Evolutionary conservation across 192 early-diverging fungal species (phyloP), one percentile per base, ranked within the genome.

Genomic region (Podila verticillata): DNA sequence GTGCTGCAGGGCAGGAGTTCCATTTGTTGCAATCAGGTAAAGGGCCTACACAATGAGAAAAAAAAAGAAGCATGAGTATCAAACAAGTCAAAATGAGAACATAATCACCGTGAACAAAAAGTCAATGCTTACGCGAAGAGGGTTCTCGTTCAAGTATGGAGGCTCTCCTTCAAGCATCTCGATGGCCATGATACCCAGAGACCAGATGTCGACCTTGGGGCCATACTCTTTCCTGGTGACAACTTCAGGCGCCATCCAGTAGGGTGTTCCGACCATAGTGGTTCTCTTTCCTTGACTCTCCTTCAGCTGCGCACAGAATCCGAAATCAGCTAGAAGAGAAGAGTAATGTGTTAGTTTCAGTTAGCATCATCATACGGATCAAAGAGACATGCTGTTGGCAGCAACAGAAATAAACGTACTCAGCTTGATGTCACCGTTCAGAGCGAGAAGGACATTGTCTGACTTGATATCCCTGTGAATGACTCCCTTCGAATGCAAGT

Each of bases 161-260:
- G 97, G 97, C 75, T 99, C 96, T 17, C 96, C 96, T 83, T 99
- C 97, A 47, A 98, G 84, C 96, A 98, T 98, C 83, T 99, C 97
- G 61, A 99, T 97, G 17, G 94, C 93, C 95, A 98, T 95, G 79
- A 98, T 97, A 15, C 97, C 97, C 34, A 97, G 79, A n/a, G 95
- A 96, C 97, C 97, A 99, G 31, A 99, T 92, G 74, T 99, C 97
- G 47, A 98, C 95, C 73, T 96, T 96, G 63, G 92, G 85, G 3
- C 93, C 94, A 74, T 99, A 99, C 73, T 95, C 94, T 83, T 95
- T 94, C 35, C 92, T 89, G 63, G 88, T 95, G 24, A 99, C 95
- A 4, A 99, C 96, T 74, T 99, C 97, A 31, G 97, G 97, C 31
- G 97, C 95, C 97, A 99, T 99, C 96, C 97, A 97, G 87, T 95